Base-by-base conservation (phyloP, 2,329 filamentous ascomycete species). In the Didymella keratinophila region DNA sequence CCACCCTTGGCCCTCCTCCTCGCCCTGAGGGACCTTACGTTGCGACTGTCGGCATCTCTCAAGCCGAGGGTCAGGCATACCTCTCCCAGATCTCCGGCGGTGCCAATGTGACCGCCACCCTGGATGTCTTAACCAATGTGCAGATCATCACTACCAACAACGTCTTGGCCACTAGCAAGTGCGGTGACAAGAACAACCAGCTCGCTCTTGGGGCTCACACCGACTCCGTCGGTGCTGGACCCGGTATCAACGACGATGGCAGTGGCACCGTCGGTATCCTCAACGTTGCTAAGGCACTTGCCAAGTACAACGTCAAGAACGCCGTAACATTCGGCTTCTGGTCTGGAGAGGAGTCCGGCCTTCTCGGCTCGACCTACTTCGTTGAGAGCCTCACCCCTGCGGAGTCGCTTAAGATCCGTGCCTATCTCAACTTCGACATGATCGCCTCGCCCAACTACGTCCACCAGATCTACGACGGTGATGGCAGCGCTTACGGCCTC, bases 11-110 rank as follows among this genome's bases (percentile, higher is more conserved):
- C 11, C 81, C 79, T 0, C 87, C 88, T 0, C 79, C 82, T 11
- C 68, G 86, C 50, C 85, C 78, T 1, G 72, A 79, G 27, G 79
- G 80, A 2, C 70, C 78, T 4, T 86, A 92, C 66, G 80, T 90
- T 5, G 86, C 90, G 0, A 91, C 87, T 1, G 87, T 92, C 58
- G 88, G 88, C 1, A 78, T 94, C 23, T 84, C 84, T 2, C 81
- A 84, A 20, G 78, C 81, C 12, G 85, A 87, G 28, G 91, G 87
- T 5, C 74, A 80, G 56, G 82, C 83, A 1, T 78, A 89, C 32
- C 70, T 88, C 8, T 75, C 82, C 49, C 79, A 83, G 52, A 78
- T 92, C 43, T 76, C 82, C 56, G 74, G 78, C 8, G 77, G 78
- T 21, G 74, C 78, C 3, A 70, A 68, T 0, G 70, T 81, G 2